phyloP scores from a whole-genome alignment of 1,284 basidiomycete genomes.

The Cryptococcus amylolentus region DNA sequence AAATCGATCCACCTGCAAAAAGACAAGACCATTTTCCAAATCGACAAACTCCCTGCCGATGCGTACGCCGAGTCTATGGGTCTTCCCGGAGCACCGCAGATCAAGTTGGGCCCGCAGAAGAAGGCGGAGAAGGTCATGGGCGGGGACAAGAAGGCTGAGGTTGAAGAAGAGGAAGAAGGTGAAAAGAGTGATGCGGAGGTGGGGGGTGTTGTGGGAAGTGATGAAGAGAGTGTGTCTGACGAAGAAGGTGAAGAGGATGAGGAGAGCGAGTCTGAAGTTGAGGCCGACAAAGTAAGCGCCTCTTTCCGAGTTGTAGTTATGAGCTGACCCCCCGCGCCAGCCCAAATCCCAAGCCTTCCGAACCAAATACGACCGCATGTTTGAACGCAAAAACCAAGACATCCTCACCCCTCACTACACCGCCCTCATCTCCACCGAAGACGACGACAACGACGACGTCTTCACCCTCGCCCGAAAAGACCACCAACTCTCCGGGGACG shows the following conservation, averaged over 20 bases:
- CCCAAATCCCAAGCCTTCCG: conserved; percentile 54
- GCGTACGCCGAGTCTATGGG: conserved; percentile 86
- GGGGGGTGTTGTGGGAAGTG: conserved; percentile 10
- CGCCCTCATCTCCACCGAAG: conserved; percentile 70
- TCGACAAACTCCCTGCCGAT: conserved; percentile 76
- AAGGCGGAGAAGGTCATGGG: conserved; percentile 52
- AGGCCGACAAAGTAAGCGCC: neutral
- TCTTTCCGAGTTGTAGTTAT: neutral
- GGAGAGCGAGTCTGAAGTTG: conserved; percentile 12
- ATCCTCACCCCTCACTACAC: conserved; percentile 88
- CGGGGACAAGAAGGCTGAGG: conserved; percentile 22
- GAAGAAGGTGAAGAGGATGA: conserved; percentile 21
- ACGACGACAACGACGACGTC: conserved; percentile 73
- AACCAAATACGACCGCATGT: conserved; percentile 98
- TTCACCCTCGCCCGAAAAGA: conserved; percentile 88
- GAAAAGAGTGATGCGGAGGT: conserved; percentile 23
- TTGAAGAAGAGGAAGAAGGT: conserved; percentile 18
- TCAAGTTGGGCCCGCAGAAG: conserved; percentile 90
- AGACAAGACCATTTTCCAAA: conserved; percentile 87
- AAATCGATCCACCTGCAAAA: conserved; percentile 90
- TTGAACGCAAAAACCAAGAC: conserved; percentile 91
- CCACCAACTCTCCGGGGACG: conserved; percentile 59
- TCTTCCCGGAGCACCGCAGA: conserved; percentile 89
- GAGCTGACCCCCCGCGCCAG: neutral
- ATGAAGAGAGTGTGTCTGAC: conserved; percentile 31